Evolutionary conservation across 2,329 filamentous ascomycete genomes (phyloP).

Genomic region (Fusarium gaditjirri): DNA sequence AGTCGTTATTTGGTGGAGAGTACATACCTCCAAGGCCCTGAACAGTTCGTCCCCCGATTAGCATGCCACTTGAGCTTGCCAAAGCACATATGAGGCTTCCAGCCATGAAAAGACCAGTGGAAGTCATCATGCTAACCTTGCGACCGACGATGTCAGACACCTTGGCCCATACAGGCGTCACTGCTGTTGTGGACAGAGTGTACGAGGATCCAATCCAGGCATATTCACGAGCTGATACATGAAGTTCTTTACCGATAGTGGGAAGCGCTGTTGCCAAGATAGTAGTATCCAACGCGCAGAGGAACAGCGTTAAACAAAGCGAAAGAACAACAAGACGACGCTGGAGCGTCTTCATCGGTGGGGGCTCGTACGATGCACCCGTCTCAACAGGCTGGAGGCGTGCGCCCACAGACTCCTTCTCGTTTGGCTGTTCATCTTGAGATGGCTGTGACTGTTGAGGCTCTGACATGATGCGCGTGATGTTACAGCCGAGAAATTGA

Average conservation of each 20-base stretch:
- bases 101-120: conserved; percentile 59
- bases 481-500: background rate
- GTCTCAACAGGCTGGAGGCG: conserved; percentile 36
- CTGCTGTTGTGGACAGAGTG: conserved; percentile 39
- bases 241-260: conserved; percentile 39
- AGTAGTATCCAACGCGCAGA: conserved; percentile 43
- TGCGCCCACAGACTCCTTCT: conserved; percentile 11
- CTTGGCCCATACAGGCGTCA: conserved; percentile 54
- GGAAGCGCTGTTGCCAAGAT: conserved; percentile 46
- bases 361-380: conserved; percentile 33
- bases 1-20: background rate
- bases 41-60: conserved; percentile 58
- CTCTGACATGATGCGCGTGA: conserved; percentile 15
- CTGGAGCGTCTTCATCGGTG: conserved; percentile 32
- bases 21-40: conserved; percentile 33
- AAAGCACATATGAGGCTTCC: conserved; percentile 64
- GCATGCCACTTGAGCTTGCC: conserved; percentile 53
- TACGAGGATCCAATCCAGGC: conserved; percentile 45
- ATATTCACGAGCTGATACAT: conserved; percentile 39
- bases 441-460: conserved; percentile 3
- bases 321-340: conserved; percentile 39
- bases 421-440: conserved; percentile 13
- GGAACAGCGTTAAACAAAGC: conserved; percentile 42
- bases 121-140: conserved; percentile 52
- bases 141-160: conserved; percentile 63